Conservation (phyloP, 2,329 filamentous ascomycete genomes). For the Dothistroma pini region DNA sequence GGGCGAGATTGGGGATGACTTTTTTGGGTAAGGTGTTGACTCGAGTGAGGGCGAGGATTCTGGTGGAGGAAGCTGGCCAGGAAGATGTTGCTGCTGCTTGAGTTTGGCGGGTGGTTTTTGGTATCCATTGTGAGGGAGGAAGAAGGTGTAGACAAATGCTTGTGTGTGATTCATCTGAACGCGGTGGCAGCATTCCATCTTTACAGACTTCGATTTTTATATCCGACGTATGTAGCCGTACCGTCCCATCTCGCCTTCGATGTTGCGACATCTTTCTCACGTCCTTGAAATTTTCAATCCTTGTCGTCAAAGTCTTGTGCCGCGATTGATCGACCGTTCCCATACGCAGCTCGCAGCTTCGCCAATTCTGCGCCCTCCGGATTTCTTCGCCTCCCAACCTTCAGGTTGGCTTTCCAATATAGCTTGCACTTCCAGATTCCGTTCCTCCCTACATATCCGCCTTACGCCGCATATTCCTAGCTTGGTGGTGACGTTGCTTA, state of each 20-base stretch:
- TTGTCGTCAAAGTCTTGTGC: no score
- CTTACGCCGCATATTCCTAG: not conserved
- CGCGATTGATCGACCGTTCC: not conserved
- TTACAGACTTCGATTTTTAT: no score
- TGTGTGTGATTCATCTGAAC: no score
- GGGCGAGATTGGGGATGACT: conserved; percentile 11
- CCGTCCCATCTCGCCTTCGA: no score
- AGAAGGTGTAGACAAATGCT: not conserved
- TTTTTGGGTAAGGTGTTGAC: conserved; percentile 16
- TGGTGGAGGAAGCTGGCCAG: not conserved
- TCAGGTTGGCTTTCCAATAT: not conserved
- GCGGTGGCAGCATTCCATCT: no score
- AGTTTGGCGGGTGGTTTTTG: not conserved
- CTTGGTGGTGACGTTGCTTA: no score
- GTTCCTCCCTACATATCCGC: not conserved
- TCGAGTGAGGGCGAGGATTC: conserved; percentile 8
- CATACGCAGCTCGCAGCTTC: not conserved
- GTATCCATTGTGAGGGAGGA: not conserved
- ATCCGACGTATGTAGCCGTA: no score
- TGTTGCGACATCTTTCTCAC: no score
- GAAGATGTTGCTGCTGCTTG: not conserved
- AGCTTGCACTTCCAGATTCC: not conserved
- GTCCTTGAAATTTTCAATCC: no score
- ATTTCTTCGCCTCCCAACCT: not conserved
- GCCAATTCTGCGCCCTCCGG: not conserved